phyloP scores from a whole-genome alignment of 148 eudicot species.

The Agrostemma githago region DNA sequence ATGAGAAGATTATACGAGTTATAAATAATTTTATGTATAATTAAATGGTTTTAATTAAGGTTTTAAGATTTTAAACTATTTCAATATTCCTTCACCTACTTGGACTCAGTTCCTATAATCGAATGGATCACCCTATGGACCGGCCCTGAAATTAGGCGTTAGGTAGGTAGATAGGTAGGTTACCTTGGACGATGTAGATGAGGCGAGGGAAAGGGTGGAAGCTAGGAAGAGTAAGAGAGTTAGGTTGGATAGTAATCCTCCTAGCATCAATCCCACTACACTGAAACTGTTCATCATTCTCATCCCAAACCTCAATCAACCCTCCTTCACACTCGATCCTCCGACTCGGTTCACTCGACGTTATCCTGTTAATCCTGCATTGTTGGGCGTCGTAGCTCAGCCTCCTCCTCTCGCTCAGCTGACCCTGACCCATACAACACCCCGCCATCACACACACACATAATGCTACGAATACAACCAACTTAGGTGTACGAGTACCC shows the following conservation, averaged over 20 bases:
- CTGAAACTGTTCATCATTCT: slow-evolving; percentile 52
- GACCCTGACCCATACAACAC: slow-evolving; percentile 21
- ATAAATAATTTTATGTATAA: too few relatives aligned
- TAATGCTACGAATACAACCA: slow-evolving; percentile 22
- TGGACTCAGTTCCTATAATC: too few relatives aligned
- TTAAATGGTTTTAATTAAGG: too few relatives aligned
- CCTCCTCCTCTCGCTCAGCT: background rate
- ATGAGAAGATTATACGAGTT: too few relatives aligned
- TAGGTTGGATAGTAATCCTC: slow-evolving; percentile 39
- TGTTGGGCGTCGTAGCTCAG: slow-evolving; percentile 38
- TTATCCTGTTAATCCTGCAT: slow-evolving; percentile 41
- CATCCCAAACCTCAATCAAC: slow-evolving; percentile 53
- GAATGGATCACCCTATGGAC: too few relatives aligned
- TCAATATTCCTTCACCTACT: too few relatives aligned
- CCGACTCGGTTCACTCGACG: slow-evolving; percentile 38
- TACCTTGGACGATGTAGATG: slow-evolving; percentile 55
- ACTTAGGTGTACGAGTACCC: slow-evolving; percentile 22
- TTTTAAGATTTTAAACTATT: too few relatives aligned
- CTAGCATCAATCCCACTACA: slow-evolving; percentile 56
- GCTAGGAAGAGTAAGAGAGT: slow-evolving; percentile 48
- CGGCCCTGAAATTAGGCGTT: too few relatives aligned
- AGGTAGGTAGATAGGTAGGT: too few relatives aligned
- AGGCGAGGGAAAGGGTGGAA: slow-evolving; percentile 57
- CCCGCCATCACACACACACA: slow-evolving; percentile 24
- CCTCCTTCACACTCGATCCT: slow-evolving; percentile 58